Evolutionary conservation across 1,284 basidiomycete genomes (phyloP).

Genomic region (Ustilago crameri): DNA sequence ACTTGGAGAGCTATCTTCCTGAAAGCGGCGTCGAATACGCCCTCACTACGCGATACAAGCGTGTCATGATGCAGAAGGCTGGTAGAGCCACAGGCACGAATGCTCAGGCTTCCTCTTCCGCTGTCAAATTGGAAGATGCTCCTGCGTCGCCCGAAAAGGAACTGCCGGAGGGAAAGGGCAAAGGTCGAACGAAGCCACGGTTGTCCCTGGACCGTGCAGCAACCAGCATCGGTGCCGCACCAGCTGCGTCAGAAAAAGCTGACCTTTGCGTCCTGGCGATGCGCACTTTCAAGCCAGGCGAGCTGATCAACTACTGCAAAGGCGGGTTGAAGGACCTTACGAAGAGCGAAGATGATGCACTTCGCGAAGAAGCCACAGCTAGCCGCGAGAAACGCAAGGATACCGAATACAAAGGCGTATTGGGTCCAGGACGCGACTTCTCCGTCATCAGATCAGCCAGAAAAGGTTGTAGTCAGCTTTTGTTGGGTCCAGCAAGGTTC

Average conservation of each 20-base stretch:
- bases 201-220: conserved; percentile 47
- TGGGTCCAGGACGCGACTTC: conserved; percentile 77
- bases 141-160: conserved; percentile 14
- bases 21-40: conserved; percentile 66
- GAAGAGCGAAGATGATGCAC: conserved; percentile 66
- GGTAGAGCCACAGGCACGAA: conserved; percentile 18
- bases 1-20: conserved; percentile 65
- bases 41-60: conserved; percentile 62
- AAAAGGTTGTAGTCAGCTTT: conserved; percentile 89
- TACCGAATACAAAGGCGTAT: conserved; percentile 73
- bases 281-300: conserved; percentile 76
- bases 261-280: conserved; percentile 90
- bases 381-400: conserved; percentile 51
- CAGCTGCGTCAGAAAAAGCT: conserved; percentile 75
- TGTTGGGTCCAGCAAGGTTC: conserved; percentile 90
- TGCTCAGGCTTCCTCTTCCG: conserved; percentile 19
- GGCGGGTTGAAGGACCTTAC: conserved; percentile 68
- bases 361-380: conserved; percentile 78
- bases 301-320: conserved; percentile 81
- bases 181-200: conserved; percentile 30
- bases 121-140: conserved; percentile 27
- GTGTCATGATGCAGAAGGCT: conserved; percentile 51
- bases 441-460: conserved; percentile 89
- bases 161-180: conserved; percentile 22
- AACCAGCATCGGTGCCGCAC: conserved; percentile 44